Conservation (phyloP, 1,284 basidiomycete genomes). For the Phellopilus nigrolimitatus region DNA sequence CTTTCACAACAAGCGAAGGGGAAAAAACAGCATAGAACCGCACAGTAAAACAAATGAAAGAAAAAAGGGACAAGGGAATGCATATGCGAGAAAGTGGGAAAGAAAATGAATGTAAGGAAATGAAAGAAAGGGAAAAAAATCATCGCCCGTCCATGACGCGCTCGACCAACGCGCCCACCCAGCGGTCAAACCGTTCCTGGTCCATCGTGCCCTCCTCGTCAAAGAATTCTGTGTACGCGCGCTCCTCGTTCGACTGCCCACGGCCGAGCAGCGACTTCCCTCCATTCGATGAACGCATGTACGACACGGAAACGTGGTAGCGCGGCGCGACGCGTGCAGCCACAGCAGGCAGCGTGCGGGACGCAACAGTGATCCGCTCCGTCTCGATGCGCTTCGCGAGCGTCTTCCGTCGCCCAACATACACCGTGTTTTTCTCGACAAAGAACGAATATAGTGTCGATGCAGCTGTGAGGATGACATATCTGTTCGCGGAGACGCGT, state of each 20-base stretch:
- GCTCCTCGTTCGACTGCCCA: slow-evolving; percentile 47
- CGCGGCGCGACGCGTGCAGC: slow-evolving; percentile 42
- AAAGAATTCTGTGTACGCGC: slow-evolving; percentile 64
- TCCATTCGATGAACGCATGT: slow-evolving; percentile 68
- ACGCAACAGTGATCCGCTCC: slow-evolving; percentile 71
- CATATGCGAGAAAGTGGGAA: background rate
- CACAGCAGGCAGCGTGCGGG: slow-evolving; percentile 52
- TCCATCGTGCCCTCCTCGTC: slow-evolving; percentile 67
- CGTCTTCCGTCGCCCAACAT: slow-evolving; percentile 78
- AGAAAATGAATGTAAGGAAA: background rate
- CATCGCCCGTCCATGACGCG: slow-evolving; percentile 31
- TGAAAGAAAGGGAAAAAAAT: background rate
- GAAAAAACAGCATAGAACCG: background rate
- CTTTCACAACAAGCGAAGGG: slow-evolving; percentile 1
- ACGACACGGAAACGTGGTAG: slow-evolving; percentile 59
- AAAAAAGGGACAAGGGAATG: background rate
- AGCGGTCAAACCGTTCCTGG: slow-evolving; percentile 63
- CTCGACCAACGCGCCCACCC: slow-evolving; percentile 63
- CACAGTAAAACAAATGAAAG: slow-evolving; percentile 1
- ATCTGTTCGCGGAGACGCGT: slow-evolving; percentile 42
- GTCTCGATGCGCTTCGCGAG: slow-evolving; percentile 82
- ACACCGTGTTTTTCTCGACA: slow-evolving; percentile 75
- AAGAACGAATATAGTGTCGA: slow-evolving; percentile 79
- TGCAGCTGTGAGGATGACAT: slow-evolving; percentile 61
- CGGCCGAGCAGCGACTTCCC: slow-evolving; percentile 73